Conservation (phyloP, 1,139 yeast species). For the Taphrina wiesneri region DNA sequence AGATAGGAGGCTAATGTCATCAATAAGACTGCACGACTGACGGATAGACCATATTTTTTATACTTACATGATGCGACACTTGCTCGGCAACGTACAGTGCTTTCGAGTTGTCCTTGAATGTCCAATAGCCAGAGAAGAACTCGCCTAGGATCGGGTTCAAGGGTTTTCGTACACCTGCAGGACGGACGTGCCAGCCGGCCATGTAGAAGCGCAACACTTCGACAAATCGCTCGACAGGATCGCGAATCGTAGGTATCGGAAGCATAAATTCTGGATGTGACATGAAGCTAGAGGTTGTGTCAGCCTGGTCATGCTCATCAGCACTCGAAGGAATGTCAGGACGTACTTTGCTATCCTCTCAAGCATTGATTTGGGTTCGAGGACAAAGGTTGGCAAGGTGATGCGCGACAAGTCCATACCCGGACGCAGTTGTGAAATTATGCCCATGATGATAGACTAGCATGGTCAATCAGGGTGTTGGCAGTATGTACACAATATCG, state of each 20-base stretch:
- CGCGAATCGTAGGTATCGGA: conserved; percentile 60
- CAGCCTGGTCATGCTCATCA: too few species aligned
- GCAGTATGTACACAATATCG: too few species aligned
- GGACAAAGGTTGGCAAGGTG: conserved; percentile 89
- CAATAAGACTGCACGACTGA: background rate
- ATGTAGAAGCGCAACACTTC: conserved; percentile 74
- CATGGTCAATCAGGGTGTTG: background rate
- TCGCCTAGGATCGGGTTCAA: conserved; percentile 93
- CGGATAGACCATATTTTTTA: conserved; percentile 51
- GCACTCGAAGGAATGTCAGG: too few species aligned
- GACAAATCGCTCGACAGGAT: conserved; percentile 67
- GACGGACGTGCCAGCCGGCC: conserved; percentile 97
- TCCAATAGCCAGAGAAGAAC: conserved; percentile 89
- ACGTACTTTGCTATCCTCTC: conserved; percentile 91
- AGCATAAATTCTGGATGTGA: conserved; percentile 76
- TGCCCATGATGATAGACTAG: conserved; percentile 32
- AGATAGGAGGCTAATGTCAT: conserved; percentile 58
- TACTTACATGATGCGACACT: conserved; percentile 73
- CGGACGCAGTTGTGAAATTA: conserved; percentile 52
- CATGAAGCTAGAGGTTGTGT: conserved; percentile 36
- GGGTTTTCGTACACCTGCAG: conserved; percentile 97
- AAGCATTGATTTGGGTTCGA: conserved; percentile 93
- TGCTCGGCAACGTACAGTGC: conserved; percentile 75
- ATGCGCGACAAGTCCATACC: conserved; percentile 88
- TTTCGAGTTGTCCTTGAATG: conserved; percentile 62